Conservation (phyloP, 768 basidiomycete species). For the Cyclocybe aegerita region DNA sequence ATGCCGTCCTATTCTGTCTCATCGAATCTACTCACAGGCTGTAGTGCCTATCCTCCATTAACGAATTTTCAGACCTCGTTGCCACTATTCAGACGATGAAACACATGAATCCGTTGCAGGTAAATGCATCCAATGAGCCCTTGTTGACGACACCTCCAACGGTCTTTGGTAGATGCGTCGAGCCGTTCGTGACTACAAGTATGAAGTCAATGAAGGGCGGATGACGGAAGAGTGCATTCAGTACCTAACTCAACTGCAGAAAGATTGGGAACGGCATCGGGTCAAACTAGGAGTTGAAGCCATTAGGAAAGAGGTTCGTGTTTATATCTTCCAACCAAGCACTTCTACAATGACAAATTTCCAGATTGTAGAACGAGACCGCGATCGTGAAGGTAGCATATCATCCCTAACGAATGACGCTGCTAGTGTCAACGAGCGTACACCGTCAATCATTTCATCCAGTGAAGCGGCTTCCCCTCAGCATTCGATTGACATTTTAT, state of each 20-base stretch:
- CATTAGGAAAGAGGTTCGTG: constrained; percentile 73
- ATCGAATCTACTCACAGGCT: neutral
- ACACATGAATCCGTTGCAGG: constrained; percentile 90
- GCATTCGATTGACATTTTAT: constrained; percentile 74
- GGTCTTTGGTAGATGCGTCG: constrained; percentile 70
- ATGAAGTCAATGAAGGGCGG: constrained; percentile 86
- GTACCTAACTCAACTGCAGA: constrained; percentile 92
- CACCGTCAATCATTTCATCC: constrained; percentile 33
- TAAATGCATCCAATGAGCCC: constrained; percentile 17
- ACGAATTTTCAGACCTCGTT: constrained; percentile 85
- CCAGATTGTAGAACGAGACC: constrained; percentile 69
- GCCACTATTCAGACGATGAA: constrained; percentile 88
- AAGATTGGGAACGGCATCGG: constrained; percentile 94
- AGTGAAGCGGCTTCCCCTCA: constrained; percentile 39
- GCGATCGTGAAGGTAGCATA: constrained; percentile 59
- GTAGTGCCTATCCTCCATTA: constrained; percentile 83
- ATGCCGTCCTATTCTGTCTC: constrained; percentile 9
- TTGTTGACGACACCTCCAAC: neutral
- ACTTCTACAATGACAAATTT: neutral
- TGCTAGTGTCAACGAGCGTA: constrained; percentile 26
- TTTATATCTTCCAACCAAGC: neutral
- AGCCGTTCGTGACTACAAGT: constrained; percentile 90
- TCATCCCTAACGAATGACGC: constrained; percentile 50
- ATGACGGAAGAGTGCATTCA: constrained; percentile 97
- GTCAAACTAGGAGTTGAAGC: constrained; percentile 86